Base-by-base conservation (phyloP, 1,284 basidiomycete genomes). In the Paramarasmius palmivorus region DNA sequence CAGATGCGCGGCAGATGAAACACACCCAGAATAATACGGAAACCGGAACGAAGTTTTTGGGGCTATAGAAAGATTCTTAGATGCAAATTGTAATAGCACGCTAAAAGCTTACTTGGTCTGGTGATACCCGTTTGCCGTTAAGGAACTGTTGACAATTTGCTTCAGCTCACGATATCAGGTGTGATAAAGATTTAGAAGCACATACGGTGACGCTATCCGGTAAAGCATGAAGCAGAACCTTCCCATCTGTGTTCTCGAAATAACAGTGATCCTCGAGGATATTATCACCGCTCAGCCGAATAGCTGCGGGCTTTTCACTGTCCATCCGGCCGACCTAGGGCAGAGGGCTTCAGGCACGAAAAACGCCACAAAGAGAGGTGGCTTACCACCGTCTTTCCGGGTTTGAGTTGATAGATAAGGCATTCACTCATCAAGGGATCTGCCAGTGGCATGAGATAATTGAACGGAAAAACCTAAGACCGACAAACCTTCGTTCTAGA, bases 351-450 rank as follows among this genome's bases (percentile, higher is more conserved):
- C 47, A 45, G 39, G 34, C 20, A 53, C 42, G 52, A 54, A 47
- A 12, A 49, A 52, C 32, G 54, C 52, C n/a, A 49, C 26, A 54
- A 57, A 61, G 50, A 61, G n/a, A 34, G 20, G 52, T 52, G 40
- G 71, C 76, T 49, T 62, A 84, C 94, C 62, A 88, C 81, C 0
- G 93, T 96, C 57, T 78, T 82, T 2, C 96, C 96, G 3, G 79
- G 83, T 68, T 97, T 98, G 65, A 99, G 82, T 69, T 98, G 95
- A 68, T 98, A 98, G 59, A 97, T 90, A 59, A 96, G 75, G 72
- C 93, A 95, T 76, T 93, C 92, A 70, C 86, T 90, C 90, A 93
- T 93, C 39, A 93, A 77, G 41, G 90, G 90, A 75, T 93, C 91
- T 91, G 56, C 53, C n/a, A 57, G 53, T 53, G 34, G 49, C 53